Percentiles rank a stretch among this genome's conserved stretches.
Evolutionary conservation across 2,329 filamentous ascomycete genomes (phyloP).

Genomic region (Conoideocrella luteorostrata): DNA sequence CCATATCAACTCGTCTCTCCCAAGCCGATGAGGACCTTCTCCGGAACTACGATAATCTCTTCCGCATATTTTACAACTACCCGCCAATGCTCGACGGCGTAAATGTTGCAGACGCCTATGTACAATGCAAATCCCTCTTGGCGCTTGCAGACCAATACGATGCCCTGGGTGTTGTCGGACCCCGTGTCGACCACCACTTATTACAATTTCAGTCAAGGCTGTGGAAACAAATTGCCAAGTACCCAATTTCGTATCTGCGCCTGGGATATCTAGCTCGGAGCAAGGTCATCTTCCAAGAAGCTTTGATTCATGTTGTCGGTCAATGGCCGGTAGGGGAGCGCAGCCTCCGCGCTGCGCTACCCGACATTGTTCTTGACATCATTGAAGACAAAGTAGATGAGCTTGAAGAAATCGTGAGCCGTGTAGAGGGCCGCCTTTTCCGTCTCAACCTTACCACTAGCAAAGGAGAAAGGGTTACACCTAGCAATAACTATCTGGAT

Average conservation of each 20-base stretch:
- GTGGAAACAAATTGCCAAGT: slow-evolving; percentile 96
- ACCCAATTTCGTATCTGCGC: slow-evolving; percentile 85
- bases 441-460: slow-evolving; percentile 71
- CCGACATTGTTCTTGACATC: slow-evolving; percentile 72
- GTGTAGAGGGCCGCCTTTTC: slow-evolving; percentile 76
- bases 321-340: slow-evolving; percentile 82
- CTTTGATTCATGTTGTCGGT: slow-evolving; percentile 87
- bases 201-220: slow-evolving; percentile 84
- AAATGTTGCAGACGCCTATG: slow-evolving; percentile 88
- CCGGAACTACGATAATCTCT: slow-evolving; percentile 91
- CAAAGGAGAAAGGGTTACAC: slow-evolving; percentile 75
- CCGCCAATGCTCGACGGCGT: slow-evolving; percentile 72
- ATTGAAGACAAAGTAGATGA: slow-evolving; percentile 96
- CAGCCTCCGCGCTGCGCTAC: slow-evolving; percentile 67
- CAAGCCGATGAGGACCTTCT: slow-evolving; percentile 68
- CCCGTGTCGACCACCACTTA: slow-evolving; percentile 87
- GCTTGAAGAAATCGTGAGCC: slow-evolving; percentile 72
- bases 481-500: slow-evolving; percentile 73
- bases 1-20: slow-evolving; percentile 39
- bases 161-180: slow-evolving; percentile 78
- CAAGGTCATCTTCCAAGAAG: slow-evolving; percentile 78
- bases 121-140: slow-evolving; percentile 87
- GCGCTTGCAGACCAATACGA: slow-evolving; percentile 92
- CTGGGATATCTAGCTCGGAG: slow-evolving; percentile 80
- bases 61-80: slow-evolving; percentile 94